A percentile compares a stretch with the other conserved stretches of the same genome.
phyloP scores from a whole-genome alignment of 1,284 basidiomycete genomes.

The Sanghuangporus baumii region DNA sequence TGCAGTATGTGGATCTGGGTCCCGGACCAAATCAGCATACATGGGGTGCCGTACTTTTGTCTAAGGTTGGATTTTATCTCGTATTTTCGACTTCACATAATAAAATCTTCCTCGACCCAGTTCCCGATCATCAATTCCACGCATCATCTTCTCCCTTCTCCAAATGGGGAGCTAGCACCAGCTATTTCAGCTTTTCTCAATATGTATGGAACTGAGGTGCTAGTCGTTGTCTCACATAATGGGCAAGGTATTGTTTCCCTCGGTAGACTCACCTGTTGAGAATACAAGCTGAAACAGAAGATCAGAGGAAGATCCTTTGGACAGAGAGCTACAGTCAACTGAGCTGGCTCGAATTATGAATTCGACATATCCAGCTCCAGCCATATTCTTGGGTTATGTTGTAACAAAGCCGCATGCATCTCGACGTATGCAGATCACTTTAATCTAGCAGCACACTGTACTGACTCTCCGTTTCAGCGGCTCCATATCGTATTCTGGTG shows the following conservation, averaged over 20 bases:
- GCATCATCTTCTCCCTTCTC: slow-evolving; percentile 88
- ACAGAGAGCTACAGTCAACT: slow-evolving; percentile 83
- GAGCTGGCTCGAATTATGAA: slow-evolving; percentile 81
- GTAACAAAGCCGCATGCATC: slow-evolving; percentile 74
- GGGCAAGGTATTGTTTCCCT: slow-evolving; percentile 65
- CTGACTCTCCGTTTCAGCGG: slow-evolving; percentile 38
- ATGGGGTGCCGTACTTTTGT: slow-evolving; percentile 83
- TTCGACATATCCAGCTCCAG: slow-evolving; percentile 66
- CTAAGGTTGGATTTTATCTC: slow-evolving; percentile 47
- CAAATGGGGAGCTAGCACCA: slow-evolving; percentile 85
- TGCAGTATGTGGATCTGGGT: slow-evolving; percentile 72
- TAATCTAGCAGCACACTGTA: slow-evolving; percentile 11
- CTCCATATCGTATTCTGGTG: slow-evolving; percentile 81
- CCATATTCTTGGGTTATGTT: slow-evolving; percentile 84
- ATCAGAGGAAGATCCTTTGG: slow-evolving; percentile 80
- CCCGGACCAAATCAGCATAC: slow-evolving; percentile 89
- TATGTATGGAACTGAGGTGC: slow-evolving; percentile 75
- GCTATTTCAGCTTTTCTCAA: slow-evolving; percentile 89
- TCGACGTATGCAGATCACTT: slow-evolving; percentile 45
- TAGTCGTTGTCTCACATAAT: slow-evolving; percentile 86
- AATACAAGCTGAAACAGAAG: not conserved
- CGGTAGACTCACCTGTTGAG: slow-evolving; percentile 8
- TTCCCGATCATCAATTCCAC: slow-evolving; percentile 90
- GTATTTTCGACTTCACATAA: not conserved
- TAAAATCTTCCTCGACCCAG: slow-evolving; percentile 29